These are phyloP conservation scores for Xylariaceae sp. DNA, from an alignment of 2,329 filamentous ascomycete species.

Conservation along the genomic window DNA sequence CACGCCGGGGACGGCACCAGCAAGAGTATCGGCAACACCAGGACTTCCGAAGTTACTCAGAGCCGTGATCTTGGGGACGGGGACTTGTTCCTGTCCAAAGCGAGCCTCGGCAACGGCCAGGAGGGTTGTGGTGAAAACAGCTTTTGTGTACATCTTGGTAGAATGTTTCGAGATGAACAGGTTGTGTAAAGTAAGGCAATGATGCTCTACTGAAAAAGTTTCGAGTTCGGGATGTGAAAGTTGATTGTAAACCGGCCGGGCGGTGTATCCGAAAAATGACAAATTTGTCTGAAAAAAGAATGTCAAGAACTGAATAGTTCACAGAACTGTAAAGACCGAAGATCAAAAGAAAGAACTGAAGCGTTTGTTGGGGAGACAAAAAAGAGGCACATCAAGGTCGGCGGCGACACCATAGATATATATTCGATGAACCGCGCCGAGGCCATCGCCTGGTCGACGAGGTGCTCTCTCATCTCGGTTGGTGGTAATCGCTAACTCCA, in stretches of 20 bases:
- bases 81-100: constrained; percentile 61
- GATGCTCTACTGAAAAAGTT: constrained; percentile 18
- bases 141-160: constrained; percentile 42
- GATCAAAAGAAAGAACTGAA: constrained; percentile 29
- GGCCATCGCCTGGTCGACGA: no score
- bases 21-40: constrained; percentile 60
- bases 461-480: constrained; percentile 5
- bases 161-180: constrained; percentile 4
- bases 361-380: constrained; percentile 22
- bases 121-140: constrained; percentile 38
- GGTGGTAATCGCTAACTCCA: constrained; percentile 16
- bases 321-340: constrained; percentile 34
- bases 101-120: constrained; percentile 48
- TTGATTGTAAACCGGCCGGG: constrained; percentile 27
- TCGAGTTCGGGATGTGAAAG: constrained; percentile 15
- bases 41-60: constrained; percentile 53
- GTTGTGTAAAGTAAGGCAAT: constrained; percentile 12
- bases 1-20: constrained; percentile 57
- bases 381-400: constrained; percentile 8
- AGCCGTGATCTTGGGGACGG: constrained; percentile 51
- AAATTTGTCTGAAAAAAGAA: constrained; percentile 26
- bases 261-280: constrained; percentile 26
- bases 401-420: constrained; percentile 20
- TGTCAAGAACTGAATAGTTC: constrained; percentile 34
- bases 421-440: no score